Percentiles rank a stretch among this genome's conserved stretches.
These are phyloP conservation scores for Hericium alpestre DNA, from an alignment of 768 basidiomycete species.

Conservation along the genomic window DNA sequence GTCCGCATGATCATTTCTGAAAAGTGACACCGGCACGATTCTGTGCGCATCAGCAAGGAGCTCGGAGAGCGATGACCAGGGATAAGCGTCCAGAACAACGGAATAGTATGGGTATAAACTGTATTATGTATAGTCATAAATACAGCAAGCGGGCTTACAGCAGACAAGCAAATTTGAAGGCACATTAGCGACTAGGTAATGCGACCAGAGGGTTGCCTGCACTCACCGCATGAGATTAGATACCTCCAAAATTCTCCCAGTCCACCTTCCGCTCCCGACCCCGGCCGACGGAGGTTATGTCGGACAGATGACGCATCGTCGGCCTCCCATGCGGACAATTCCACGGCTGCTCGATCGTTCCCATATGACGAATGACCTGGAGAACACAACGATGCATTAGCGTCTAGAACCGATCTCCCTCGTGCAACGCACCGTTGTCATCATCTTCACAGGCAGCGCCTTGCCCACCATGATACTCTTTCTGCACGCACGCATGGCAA, in stretches of 20 bases:
- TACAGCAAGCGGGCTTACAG: too few relatives aligned
- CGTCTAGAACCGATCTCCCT: neutral
- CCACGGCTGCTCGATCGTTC: slow-evolving; percentile 26
- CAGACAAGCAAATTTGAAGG: too few relatives aligned
- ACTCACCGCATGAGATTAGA: neutral
- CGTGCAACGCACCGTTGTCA: slow-evolving; percentile 45
- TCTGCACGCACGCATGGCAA: slow-evolving; percentile 90
- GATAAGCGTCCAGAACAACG: too few relatives aligned
- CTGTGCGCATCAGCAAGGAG: too few relatives aligned
- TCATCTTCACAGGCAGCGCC: slow-evolving; percentile 64
- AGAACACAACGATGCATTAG: too few relatives aligned
- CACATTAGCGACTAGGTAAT: too few relatives aligned
- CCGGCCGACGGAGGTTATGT: neutral
- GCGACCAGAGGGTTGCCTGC: neutral
- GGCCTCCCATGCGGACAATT: slow-evolving; percentile 25
- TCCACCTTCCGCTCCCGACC: neutral
- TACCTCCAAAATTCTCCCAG: neutral
- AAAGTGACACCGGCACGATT: too few relatives aligned
- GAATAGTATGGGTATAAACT: too few relatives aligned
- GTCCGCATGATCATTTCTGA: too few relatives aligned
- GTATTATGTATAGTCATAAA: too few relatives aligned
- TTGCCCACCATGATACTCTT: slow-evolving; percentile 96
- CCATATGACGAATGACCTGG: slow-evolving; percentile 24
- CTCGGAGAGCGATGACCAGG: too few relatives aligned
- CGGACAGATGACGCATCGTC: slow-evolving; percentile 20